phyloP scores from a whole-genome alignment of 129 eudicot genomes.

The Escallonia herrerae region DNA sequence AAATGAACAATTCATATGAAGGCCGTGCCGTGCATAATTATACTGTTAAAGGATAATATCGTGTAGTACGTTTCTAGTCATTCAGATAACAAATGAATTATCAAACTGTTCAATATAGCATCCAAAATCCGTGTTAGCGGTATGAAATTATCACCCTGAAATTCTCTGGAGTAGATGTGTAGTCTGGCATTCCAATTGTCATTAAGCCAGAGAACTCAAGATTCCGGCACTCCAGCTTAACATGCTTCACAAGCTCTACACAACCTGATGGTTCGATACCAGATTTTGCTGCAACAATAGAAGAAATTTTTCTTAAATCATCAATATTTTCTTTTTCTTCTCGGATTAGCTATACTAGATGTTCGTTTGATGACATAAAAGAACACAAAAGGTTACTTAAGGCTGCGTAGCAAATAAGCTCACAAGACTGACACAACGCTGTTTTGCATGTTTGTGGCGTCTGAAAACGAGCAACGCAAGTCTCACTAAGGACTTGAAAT shows the following conservation, averaged over 20 bases:
- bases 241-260: conserved; percentile 74
- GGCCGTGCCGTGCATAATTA: neutral
- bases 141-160: conserved; percentile 46
- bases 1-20: neutral
- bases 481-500: too few species aligned
- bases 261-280: conserved; percentile 79
- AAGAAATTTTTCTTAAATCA: neutral
- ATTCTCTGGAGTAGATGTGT: conserved; percentile 90
- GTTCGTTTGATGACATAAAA: neutral
- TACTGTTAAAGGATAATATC: too few species aligned
- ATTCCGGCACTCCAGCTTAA: conserved; percentile 57
- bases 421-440: neutral
- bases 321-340: too few species aligned
- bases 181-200: conserved; percentile 97
- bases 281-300: conserved; percentile 61
- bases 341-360: too few species aligned
- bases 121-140: neutral
- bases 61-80: too few species aligned
- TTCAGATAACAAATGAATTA: neutral
- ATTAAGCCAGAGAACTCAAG: conserved; percentile 92
- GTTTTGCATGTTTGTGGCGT: too few species aligned
- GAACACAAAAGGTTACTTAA: neutral
- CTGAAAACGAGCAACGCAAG: too few species aligned
- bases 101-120: neutral
- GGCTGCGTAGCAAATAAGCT: neutral